These are phyloP conservation scores for Eutypella sp. DNA, from an alignment of 2,329 filamentous ascomycete genomes.

Conservation along the genomic window DNA sequence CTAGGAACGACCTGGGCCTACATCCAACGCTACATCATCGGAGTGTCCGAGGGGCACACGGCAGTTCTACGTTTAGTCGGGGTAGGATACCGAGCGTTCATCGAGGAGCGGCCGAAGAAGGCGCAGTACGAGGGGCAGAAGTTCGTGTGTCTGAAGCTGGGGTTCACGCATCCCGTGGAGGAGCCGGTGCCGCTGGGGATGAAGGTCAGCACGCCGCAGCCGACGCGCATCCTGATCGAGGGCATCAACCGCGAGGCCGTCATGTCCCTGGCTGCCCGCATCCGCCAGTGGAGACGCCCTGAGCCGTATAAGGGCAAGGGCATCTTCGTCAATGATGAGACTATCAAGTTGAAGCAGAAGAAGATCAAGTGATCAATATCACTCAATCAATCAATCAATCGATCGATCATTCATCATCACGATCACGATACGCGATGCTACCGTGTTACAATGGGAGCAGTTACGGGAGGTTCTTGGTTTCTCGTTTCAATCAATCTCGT, in stretches of 20 bases:
- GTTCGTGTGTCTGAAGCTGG: constrained; percentile 90
- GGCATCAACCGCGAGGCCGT: constrained; percentile 81
- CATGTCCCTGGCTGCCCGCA: constrained; percentile 85
- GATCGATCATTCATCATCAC: too few species aligned
- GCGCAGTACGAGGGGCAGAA: constrained; percentile 76
- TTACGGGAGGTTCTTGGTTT: too few species aligned
- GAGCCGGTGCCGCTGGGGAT: constrained; percentile 77
- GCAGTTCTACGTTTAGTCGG: constrained; percentile 89
- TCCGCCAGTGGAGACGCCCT: constrained; percentile 81
- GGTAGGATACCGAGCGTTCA: constrained; percentile 86
- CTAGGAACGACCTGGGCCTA: constrained; percentile 85
- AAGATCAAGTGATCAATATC: constrained; percentile 71
- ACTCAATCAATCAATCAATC: constrained; percentile 1
- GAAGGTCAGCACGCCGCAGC: constrained; percentile 81
- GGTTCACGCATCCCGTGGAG: constrained; percentile 94
- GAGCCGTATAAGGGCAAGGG: constrained; percentile 99
- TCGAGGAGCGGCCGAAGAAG: constrained; percentile 71
- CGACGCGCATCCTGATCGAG: constrained; percentile 86
- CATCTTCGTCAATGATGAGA: constrained; percentile 96
- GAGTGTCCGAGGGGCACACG: constrained; percentile 93
- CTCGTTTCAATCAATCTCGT: too few species aligned
- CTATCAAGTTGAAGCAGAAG: constrained; percentile 97
- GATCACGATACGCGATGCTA: too few species aligned
- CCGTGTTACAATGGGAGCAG: too few species aligned
- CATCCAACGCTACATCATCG: constrained; percentile 83